Percentiles rank a stretch among this genome's conserved stretches.
Conservation (phyloP, 345 rosid species). For the Zanthoxylum bungeanum region DNA sequence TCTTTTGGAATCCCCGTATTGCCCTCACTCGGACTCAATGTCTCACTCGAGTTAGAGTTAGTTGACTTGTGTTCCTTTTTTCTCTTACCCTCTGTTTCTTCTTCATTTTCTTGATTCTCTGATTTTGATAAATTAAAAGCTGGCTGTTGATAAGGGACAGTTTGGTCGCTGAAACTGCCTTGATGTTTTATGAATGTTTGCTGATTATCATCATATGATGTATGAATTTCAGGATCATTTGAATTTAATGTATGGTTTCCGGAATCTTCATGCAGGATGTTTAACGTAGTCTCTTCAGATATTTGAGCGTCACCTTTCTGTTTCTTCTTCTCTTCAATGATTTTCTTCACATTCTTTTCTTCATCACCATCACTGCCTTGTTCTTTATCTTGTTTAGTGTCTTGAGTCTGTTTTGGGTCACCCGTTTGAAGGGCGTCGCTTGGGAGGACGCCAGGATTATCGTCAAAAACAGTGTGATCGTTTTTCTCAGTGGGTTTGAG, state of each 20-base stretch:
- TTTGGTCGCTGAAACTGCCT: constrained; percentile 30
- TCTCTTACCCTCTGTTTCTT: constrained; percentile 10
- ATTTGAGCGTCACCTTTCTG: constrained; percentile 35
- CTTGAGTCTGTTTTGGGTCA: constrained; percentile 26
- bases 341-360: neutral
- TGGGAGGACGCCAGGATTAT: constrained; percentile 85
- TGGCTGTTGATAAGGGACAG: constrained; percentile 21
- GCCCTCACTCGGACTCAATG: constrained; percentile 21
- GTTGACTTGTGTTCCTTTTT: constrained; percentile 7
- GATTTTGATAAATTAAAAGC: constrained; percentile 13
- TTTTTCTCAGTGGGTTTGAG: constrained; percentile 19
- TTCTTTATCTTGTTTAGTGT: constrained; percentile 1
- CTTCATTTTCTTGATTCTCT: constrained; percentile 11
- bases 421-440: constrained; percentile 77
- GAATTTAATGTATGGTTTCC: constrained; percentile 28
- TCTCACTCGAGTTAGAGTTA: constrained; percentile 16
- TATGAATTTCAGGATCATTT: constrained; percentile 27
- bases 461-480: constrained; percentile 42
- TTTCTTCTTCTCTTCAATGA: constrained; percentile 28
- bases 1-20: constrained; percentile 72
- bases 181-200: constrained; percentile 20
- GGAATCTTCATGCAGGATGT: constrained; percentile 49
- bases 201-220: constrained; percentile 25
- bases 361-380: neutral
- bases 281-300: constrained; percentile 37